These are phyloP conservation scores for Cercospora zeina DNA, from an alignment of 2,329 filamentous ascomycete species.

Conservation along the genomic window DNA sequence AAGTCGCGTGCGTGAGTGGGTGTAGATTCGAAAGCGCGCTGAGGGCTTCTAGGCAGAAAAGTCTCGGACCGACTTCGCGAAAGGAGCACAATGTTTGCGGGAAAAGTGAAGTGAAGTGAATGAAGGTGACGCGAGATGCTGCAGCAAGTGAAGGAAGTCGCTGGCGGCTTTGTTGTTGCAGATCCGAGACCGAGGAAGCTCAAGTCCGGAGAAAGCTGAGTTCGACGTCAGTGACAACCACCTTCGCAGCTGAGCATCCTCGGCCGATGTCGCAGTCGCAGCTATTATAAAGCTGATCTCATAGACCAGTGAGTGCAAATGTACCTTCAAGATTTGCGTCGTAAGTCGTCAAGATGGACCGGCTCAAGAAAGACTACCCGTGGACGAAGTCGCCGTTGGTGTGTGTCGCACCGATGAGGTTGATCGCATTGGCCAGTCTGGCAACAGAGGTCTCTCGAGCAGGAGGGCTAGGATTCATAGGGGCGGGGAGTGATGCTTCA, in stretches of 20 bases:
- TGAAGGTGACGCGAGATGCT: neutral
- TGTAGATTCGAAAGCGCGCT: neutral
- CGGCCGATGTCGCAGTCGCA: slow-evolving; percentile 23
- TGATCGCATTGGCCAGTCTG: slow-evolving; percentile 58
- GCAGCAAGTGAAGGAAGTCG: slow-evolving; percentile 15
- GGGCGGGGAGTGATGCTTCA: slow-evolving; percentile 46
- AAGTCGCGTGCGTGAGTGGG: slow-evolving; percentile 6
- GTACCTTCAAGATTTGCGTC: neutral
- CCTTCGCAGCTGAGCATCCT: neutral
- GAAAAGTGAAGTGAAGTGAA: neutral
- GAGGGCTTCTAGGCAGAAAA: neutral
- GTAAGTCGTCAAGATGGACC: slow-evolving; percentile 24
- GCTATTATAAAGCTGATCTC: neutral
- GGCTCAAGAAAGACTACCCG: slow-evolving; percentile 50
- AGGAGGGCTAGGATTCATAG: slow-evolving; percentile 52
- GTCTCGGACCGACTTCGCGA: neutral
- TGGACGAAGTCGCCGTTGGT: slow-evolving; percentile 62
- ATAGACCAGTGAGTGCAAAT: neutral
- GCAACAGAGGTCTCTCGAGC: slow-evolving; percentile 61
- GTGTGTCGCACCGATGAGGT: slow-evolving; percentile 67
- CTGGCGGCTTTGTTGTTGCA: slow-evolving; percentile 9
- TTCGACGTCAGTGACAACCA: slow-evolving; percentile 14
- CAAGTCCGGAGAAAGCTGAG: slow-evolving; percentile 14
- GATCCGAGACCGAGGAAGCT: slow-evolving; percentile 1
- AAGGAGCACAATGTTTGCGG: neutral